Evolutionary conservation across 768 basidiomycete genomes (phyloP), one percentile per base, ranked within the genome.

Genomic region (Ramaria sp.): DNA sequence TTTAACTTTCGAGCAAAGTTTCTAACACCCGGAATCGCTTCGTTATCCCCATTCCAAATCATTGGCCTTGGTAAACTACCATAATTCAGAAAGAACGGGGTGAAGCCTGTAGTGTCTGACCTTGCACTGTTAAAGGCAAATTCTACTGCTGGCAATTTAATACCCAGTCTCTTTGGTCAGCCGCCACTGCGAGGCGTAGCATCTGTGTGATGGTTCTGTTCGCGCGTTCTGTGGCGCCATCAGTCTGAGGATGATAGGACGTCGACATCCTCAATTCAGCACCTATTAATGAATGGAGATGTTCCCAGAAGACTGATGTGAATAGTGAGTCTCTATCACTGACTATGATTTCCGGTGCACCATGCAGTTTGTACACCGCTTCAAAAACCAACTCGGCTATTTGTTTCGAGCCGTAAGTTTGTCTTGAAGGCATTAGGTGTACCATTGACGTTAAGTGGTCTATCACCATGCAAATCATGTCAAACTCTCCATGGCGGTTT

Each of bases 201-300:
- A 48, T 43, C 42, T 72, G 71, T 45, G 64, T 67, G 0, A 72
- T 54, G 0, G 66, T 73, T 41, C 69, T 69, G 47, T 72, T 72
- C 0, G 66, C 66, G 0, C 61, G 54, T 60, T 75, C 67, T n/a
- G 66, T 70, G 0, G 61, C 37, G 0, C 74, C 71, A 60, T 75
- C 69, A 0, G 68, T 71, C 54, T 75, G 65, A 0, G 71, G 73
- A 39, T 75, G 74, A 45, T 65, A 74, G 0, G 71, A 53, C 0
- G 70, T 69, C 0, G 72, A 74, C 63, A 69, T 60, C 17, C 63
- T 65, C 0, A 72, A 53, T 4, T 67, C 61, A 0, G 70, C 59
- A 0, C 72, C 68, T 3, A 67, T 59, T 4, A 65, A 48, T 7
- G 20, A 34, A 11, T 54, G 47, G 9, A 68, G 53, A 4, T 45